Conservation (phyloP, 2,329 filamentous ascomycete genomes). For the Hymenoscyphus repandus region DNA sequence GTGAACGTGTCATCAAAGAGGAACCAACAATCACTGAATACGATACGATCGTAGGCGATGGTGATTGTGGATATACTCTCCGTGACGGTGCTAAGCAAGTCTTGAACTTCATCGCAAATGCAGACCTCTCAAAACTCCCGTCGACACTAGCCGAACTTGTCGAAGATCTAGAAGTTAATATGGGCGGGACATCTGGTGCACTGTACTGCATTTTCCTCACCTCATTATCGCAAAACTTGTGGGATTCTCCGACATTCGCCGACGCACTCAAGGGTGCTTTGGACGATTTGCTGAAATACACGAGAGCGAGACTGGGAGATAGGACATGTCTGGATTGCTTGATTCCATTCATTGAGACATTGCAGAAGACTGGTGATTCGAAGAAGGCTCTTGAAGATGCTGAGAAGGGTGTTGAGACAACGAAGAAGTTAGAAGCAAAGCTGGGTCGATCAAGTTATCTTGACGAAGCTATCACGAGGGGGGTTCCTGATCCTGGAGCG, state of each 20-base stretch:
- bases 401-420: conserved; percentile 42
- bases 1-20: conserved; percentile 29
- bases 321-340: conserved; percentile 31
- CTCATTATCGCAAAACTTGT: conserved; percentile 18
- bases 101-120: conserved; percentile 28
- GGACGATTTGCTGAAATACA: conserved; percentile 25
- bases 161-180: conserved; percentile 26
- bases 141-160: conserved; percentile 21
- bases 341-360: conserved; percentile 30
- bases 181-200: conserved; percentile 32
- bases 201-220: conserved; percentile 30
- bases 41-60: conserved; percentile 36
- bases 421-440: conserved; percentile 49
- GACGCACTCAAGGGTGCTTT: conserved; percentile 20
- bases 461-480: conserved; percentile 42
- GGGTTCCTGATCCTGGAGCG: conserved; percentile 50
- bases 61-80: conserved; percentile 31
- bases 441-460: conserved; percentile 50
- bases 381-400: conserved; percentile 43
- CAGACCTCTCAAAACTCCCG: conserved; percentile 16
- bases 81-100: conserved; percentile 24
- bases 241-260: conserved; percentile 10
- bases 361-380: conserved; percentile 36
- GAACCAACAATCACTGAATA: conserved; percentile 49
- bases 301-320: conserved; percentile 27